Base-by-base conservation (phyloP, 116 monocot genomes). In the Posidonia oceanica region DNA sequence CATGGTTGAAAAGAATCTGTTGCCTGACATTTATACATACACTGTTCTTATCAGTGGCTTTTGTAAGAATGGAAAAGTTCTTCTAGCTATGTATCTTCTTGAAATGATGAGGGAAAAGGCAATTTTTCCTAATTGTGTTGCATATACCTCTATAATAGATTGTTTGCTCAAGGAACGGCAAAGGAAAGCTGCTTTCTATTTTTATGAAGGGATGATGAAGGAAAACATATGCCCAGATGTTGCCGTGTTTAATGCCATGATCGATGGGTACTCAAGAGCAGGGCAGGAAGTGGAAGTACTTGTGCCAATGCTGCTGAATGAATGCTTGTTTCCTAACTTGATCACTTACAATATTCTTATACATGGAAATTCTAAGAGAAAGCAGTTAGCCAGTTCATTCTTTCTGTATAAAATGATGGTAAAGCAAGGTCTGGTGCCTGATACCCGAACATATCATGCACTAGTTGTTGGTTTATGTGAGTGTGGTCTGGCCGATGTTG, bases 291-390 rank as follows among this genome's bases (percentile, higher is more conserved):
- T 73, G 53, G 78, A 87, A 36, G 78, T 64, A 48, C 66, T 94
- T 58, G 69, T 94, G 36, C 59, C 17, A 42, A 51, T 70, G 59
- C 85, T 94, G 90, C 65, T 87, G 48, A 67, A 72, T 16, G 80
- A 75, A 70, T 79, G 83, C 69, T 39, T 89, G 38, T 16, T 40
- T 64, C 87, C 85, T 71, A 82, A 78, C 79, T 54, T 82, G 14
- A 61, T 71, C 63, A 90, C 90, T 48, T 85, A 87, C 70, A 90
- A 89, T 59, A 87, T 85, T 64, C 79, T 94, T 41, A 87, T 94
- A 16, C 81, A 78, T 74, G 87, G 83, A 71, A 80, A 82, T 72
- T 66, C 83, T 17, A 84, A 77, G 68, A 85, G 77, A 58, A 58
- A 71, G 67, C 78, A 81, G 23, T n/a, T 79, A n/a, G 60, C 59